Evolutionary conservation across 805 yeast genomes (phyloP).

Genomic region (Wickerhamiella sergipiensis): DNA sequence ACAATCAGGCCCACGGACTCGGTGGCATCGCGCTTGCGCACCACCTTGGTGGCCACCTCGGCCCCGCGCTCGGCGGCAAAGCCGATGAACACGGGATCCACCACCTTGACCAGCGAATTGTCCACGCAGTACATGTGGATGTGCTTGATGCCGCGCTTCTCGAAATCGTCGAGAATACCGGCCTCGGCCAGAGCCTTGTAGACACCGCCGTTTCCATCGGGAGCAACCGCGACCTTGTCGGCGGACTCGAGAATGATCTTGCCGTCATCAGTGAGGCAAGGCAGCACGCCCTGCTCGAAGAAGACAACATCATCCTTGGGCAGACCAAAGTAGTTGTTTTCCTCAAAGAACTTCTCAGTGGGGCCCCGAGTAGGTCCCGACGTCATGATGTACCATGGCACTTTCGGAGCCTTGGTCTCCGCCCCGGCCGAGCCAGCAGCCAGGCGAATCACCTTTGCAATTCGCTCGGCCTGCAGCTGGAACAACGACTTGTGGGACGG

Average conservation of each 20-base stretch:
- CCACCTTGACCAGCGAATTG: conserved; percentile 79
- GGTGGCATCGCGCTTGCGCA: conserved; percentile 72
- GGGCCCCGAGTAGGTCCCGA: conserved; percentile 69
- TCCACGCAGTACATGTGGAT: conserved; percentile 96
- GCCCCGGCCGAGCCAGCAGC: conserved; percentile 24
- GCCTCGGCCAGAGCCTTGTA: conserved; percentile 66
- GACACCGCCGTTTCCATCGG: conserved; percentile 97
- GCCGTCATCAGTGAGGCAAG: conserved; percentile 70
- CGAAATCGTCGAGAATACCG: conserved; percentile 55
- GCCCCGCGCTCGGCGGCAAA: conserved; percentile 56
- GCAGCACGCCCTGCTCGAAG: conserved; percentile 91
- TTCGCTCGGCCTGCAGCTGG: conserved; percentile 85
- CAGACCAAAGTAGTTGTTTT: conserved; percentile 61
- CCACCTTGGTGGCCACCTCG: conserved; percentile 84
- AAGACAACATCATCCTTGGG: conserved; percentile 45
- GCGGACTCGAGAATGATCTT: conserved; percentile 51
- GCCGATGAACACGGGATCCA: conserved; percentile 84
- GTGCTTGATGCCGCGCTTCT: conserved; percentile 59
- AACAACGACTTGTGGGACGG: conserved; percentile 78
- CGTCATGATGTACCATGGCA: conserved; percentile 92
- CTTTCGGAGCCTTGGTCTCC: conserved; percentile 10
- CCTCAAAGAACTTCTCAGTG: conserved; percentile 58
- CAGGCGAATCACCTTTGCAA: conserved; percentile 46
- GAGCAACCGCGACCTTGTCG: conserved; percentile 58
- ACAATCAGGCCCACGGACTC: conserved; percentile 93